Evolutionary conservation across 768 basidiomycete genomes (phyloP), one percentile per base, ranked within the genome.

Genomic region (Macrolepiota albuminosa): DNA sequence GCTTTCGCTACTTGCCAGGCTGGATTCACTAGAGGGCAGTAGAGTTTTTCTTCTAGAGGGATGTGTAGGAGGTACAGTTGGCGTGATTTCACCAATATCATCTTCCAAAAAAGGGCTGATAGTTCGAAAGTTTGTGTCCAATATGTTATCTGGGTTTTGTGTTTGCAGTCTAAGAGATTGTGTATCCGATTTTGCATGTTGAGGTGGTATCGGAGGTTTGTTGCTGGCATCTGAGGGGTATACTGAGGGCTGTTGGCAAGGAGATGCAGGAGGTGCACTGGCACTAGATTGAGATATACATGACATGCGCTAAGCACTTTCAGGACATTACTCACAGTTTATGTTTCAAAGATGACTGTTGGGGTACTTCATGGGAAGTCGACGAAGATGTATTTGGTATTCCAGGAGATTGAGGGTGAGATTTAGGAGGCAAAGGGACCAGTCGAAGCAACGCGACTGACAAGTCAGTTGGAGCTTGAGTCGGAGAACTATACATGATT

Each of bases 381-480:
- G 6, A 52, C 8, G 26, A 53, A 61, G 43, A n/a, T 57, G 47
- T 8, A 40, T 42, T 33, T 31, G 56, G 63, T 57, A 57, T 47
- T 34, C 34, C 67, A 45, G 57, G 61, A 39, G 36, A 68, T 52
- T 50, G 54, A 34, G 64, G 26, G 3, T 63, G 64, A 4, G 48
- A 53, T 52, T 50, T 58, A 47, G 57, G 64, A 6, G 81, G 79
- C 16, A 72, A 64, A 14, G 80, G 78, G 6, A 81, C 78, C 0
- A 85, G 84, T 16, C 81, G 78, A 56, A 84, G 67, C n/a, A 82
- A 72, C 21, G 84, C 84, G 0, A 84, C 81, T 29, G 72, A 72
- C 18, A 69, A 63, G 18, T 80, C 76, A 6, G 18, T 26, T n/a
- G 40, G 40, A 11, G 18, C 11, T 2, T 76, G 75, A n/a, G 73